Percentiles rank a stretch among this genome's conserved stretches.
Evolutionary conservation across 805 yeast species (phyloP).

Genomic region (Sugiyamaella mastotermitis): DNA sequence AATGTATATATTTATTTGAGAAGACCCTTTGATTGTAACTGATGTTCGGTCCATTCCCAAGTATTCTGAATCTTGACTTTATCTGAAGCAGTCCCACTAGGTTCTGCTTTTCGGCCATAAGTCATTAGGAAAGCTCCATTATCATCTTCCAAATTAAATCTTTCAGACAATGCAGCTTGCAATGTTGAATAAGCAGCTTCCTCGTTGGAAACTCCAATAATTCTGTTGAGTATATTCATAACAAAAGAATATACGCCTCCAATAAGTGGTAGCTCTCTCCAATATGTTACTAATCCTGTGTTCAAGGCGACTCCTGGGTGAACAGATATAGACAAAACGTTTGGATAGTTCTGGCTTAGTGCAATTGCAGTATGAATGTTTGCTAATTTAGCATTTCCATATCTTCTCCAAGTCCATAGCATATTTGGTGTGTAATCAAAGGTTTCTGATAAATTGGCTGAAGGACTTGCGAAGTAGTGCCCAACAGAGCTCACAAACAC

Average conservation of each 20-base stretch:
- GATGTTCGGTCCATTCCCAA: constrained; percentile 74
- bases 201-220: constrained; percentile 67
- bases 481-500: constrained; percentile 61
- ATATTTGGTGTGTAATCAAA: constrained; percentile 60
- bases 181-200: constrained; percentile 64
- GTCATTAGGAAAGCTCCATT: constrained; percentile 67
- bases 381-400: constrained; percentile 70
- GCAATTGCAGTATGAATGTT: constrained; percentile 68
- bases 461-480: constrained; percentile 47
- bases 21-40: constrained; percentile 30
- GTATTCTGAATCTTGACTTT: constrained; percentile 58
- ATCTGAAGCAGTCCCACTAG: constrained; percentile 54
- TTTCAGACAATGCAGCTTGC: constrained; percentile 53
- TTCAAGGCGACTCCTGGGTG: constrained; percentile 88
- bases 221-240: constrained; percentile 61
- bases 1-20: constrained; percentile 1
- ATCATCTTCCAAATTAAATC: constrained; percentile 43
- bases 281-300: constrained; percentile 66
- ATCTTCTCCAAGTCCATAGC: constrained; percentile 70
- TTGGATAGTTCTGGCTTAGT: constrained; percentile 60
- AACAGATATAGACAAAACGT: constrained; percentile 55
- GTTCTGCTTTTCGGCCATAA: constrained; percentile 49
- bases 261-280: constrained; percentile 73
- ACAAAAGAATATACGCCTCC: constrained; percentile 68
- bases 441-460: constrained; percentile 41